phyloP scores from a whole-genome alignment of 352 stramenopile species.

The Blastocystis sp. region DNA sequence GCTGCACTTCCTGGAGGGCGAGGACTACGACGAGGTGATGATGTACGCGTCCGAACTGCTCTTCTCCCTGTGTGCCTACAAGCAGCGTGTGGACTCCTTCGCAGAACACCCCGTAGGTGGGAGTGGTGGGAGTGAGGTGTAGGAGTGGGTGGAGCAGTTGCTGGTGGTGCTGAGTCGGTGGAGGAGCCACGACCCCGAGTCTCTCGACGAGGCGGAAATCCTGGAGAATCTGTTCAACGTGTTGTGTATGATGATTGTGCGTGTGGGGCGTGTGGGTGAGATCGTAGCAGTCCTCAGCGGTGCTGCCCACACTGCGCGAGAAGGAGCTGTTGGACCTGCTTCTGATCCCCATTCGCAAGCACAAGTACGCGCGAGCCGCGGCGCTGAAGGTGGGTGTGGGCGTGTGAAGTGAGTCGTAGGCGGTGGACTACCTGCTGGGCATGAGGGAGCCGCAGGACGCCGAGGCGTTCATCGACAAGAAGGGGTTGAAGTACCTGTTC shows the following conservation, averaged over 20 bases:
- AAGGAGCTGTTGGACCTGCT: constrained; percentile 56
- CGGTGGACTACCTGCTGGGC: constrained; percentile 34
- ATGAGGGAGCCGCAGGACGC: neutral
- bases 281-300: constrained; percentile 17
- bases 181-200: constrained; percentile 19
- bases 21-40: neutral
- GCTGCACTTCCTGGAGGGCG: neutral
- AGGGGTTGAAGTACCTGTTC: constrained; percentile 44
- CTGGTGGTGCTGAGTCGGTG: constrained; percentile 15
- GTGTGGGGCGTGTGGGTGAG: neutral
- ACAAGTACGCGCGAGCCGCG: neutral
- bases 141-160: constrained; percentile 30
- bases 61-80: constrained; percentile 26
- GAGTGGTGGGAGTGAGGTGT: neutral
- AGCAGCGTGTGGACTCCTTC: neutral
- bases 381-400: constrained; percentile 1
- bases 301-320: constrained; percentile 9
- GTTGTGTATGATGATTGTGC: constrained; percentile 21
- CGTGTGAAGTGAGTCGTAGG: neutral
- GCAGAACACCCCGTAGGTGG: neutral
- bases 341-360: constrained; percentile 48
- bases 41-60: constrained; percentile 13
- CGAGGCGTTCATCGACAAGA: constrained; percentile 38
- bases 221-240: constrained; percentile 60
- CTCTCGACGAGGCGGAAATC: constrained; percentile 18